Conservation (phyloP, 2,329 filamentous ascomycete species). For the Raffaelea ambrosiae region DNA sequence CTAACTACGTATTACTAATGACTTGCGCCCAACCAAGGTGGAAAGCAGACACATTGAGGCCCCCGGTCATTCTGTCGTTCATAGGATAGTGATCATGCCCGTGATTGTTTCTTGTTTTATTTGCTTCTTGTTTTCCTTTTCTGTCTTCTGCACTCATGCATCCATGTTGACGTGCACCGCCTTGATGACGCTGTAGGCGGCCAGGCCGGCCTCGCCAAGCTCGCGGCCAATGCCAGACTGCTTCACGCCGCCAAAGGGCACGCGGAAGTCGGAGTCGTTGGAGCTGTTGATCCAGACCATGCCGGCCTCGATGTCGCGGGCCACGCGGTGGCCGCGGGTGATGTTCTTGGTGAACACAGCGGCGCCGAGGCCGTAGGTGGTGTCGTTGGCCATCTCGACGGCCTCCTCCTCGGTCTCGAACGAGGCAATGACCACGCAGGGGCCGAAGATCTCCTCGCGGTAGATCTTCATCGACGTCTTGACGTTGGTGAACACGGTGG, state of each 20-base stretch:
- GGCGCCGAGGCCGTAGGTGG: conserved; percentile 47
- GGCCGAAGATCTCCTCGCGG: conserved; percentile 27
- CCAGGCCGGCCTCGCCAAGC: conserved; percentile 25
- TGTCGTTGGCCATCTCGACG: conserved; percentile 30
- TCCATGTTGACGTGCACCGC: conserved; percentile 26
- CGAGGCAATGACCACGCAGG: conserved; percentile 22
- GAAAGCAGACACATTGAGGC: no score
- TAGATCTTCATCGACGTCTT: conserved; percentile 26
- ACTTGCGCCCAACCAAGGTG: no score
- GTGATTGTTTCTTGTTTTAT: not conserved
- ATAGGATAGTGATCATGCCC: not conserved
- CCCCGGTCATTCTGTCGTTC: not conserved
- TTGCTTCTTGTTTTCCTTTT: not conserved
- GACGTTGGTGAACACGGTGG: conserved; percentile 26
- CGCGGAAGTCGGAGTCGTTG: conserved; percentile 37
- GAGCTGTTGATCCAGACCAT: conserved; percentile 39
- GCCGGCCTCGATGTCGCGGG: conserved; percentile 48
- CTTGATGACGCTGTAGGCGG: conserved; percentile 24
- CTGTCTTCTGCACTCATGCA: conserved; percentile 6
- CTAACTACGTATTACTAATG: no score
- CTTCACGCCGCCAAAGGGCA: conserved; percentile 36
- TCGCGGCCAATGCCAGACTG: conserved; percentile 27
- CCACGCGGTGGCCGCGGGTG: conserved; percentile 31
- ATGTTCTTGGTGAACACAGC: conserved; percentile 52
- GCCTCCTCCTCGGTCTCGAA: conserved; percentile 29